A percentile compares a stretch with the other conserved stretches of the same genome.
These are phyloP conservation scores for Pyrrhoderma noxium DNA, from an alignment of 1,284 basidiomycete species.

Conservation along the genomic window DNA sequence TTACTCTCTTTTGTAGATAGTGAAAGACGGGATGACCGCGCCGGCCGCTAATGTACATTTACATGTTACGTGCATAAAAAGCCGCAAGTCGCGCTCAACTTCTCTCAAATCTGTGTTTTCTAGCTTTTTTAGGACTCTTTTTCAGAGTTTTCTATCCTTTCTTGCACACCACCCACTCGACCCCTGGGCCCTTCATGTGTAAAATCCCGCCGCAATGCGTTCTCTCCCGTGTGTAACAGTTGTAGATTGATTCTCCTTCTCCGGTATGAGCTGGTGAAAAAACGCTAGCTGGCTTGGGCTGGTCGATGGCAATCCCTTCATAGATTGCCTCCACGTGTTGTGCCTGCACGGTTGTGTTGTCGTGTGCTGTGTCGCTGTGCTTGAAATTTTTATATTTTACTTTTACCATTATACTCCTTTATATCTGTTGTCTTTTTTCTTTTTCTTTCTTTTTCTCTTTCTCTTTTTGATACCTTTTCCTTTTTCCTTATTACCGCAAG, in stretches of 20 bases:
- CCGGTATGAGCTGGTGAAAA: constrained; percentile 16
- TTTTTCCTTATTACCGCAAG: neutral
- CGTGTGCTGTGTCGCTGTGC: neutral
- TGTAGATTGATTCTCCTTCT: constrained; percentile 14
- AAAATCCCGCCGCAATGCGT: neutral
- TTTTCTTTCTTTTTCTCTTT: neutral
- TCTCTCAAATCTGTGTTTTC: no score
- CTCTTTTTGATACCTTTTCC: neutral
- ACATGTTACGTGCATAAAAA: neutral
- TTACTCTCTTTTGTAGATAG: constrained; percentile 2
- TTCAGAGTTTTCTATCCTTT: no score
- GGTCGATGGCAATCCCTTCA: constrained; percentile 1
- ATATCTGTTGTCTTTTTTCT: neutral
- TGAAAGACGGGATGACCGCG: neutral
- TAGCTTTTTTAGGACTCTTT: no score
- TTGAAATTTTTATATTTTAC: neutral
- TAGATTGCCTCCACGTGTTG: constrained; percentile 2
- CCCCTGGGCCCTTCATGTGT: neutral
- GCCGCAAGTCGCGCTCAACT: constrained; percentile 1
- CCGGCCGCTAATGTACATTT: neutral
- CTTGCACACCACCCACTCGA: neutral
- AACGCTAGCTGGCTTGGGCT: constrained; percentile 9
- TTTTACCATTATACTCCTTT: neutral
- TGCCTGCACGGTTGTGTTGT: constrained; percentile 8
- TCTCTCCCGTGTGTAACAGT: constrained; percentile 5